Conservation (phyloP, 306 rosid species). For the Lagenaria siceraria region DNA sequence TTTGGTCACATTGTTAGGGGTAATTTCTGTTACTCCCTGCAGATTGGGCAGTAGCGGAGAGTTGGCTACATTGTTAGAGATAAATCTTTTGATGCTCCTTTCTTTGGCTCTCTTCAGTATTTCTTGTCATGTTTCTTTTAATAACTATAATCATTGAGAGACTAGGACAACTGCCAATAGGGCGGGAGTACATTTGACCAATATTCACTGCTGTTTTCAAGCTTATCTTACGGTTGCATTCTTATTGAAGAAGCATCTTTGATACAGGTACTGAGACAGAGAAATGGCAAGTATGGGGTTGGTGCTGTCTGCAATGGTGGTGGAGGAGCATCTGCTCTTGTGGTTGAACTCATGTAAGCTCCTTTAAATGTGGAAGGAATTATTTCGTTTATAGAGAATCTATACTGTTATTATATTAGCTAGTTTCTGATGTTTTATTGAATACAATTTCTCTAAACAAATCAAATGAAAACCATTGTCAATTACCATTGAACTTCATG, state of each 20-base stretch:
- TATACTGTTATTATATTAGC: neutral
- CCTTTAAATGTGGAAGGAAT: constrained; percentile 3
- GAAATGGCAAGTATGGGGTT: constrained; percentile 74
- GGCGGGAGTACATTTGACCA: neutral
- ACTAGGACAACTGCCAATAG: neutral
- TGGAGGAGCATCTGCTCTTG: constrained; percentile 96
- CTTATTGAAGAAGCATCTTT: constrained; percentile 11
- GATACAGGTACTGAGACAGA: constrained; percentile 65
- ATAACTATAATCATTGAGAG: neutral
- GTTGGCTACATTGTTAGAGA: neutral
- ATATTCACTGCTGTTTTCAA: neutral
- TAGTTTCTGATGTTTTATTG: neutral
- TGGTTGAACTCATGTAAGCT: constrained; percentile 69
- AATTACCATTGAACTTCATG: neutral
- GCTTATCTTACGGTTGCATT: constrained; percentile 4
- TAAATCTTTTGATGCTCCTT: neutral
- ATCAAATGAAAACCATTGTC: neutral
- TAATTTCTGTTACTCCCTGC: constrained; percentile 15
- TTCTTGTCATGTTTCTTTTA: neutral
- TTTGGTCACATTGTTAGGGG: constrained; percentile 82
- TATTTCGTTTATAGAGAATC: neutral
- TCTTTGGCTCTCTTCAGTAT: neutral
- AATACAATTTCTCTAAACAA: neutral
- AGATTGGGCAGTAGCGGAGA: neutral
- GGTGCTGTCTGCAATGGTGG: constrained; percentile 86